A percentile compares a stretch with the other conserved stretches of the same genome.
Evolutionary conservation across 495 filamentous ascomycete species (phyloP).

Genomic region (Penicillium coffeae): DNA sequence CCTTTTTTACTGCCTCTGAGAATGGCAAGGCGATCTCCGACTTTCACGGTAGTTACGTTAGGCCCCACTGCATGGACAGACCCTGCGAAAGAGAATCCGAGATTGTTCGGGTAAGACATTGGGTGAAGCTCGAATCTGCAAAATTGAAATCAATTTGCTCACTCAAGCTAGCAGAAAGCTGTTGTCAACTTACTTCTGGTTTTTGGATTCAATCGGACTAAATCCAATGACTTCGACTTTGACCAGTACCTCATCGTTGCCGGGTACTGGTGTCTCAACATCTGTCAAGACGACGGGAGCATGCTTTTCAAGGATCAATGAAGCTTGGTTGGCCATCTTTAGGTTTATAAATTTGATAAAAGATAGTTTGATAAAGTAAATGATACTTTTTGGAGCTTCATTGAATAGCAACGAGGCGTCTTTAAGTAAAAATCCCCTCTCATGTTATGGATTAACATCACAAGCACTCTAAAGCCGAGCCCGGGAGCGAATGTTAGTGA

Average conservation of each 20-base stretch:
- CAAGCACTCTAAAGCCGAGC: too few species aligned
- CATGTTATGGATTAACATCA: too few species aligned
- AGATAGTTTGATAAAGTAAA: too few species aligned
- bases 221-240: slow-evolving; percentile 10
- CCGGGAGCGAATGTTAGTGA: too few species aligned
- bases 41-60: slow-evolving; percentile 13
- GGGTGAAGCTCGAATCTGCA: neutral
- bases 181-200: slow-evolving; percentile 4
- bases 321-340: too few species aligned
- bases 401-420: too few species aligned
- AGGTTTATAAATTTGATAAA: too few species aligned
- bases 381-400: too few species aligned
- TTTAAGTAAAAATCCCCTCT: too few species aligned
- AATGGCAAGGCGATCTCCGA: slow-evolving; percentile 22
- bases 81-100: slow-evolving; percentile 22
- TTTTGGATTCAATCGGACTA: slow-evolving; percentile 10
- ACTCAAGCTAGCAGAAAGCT: too few species aligned
- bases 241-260: slow-evolving; percentile 6
- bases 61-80: slow-evolving; percentile 18
- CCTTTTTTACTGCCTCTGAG: neutral
- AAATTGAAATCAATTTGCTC: neutral
- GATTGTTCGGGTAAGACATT: slow-evolving; percentile 17
- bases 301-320: too few species aligned
- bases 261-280: neutral
- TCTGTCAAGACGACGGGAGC: too few species aligned